Evolutionary conservation across 805 yeast genomes (phyloP).

Genomic region (Candida chilensis): DNA sequence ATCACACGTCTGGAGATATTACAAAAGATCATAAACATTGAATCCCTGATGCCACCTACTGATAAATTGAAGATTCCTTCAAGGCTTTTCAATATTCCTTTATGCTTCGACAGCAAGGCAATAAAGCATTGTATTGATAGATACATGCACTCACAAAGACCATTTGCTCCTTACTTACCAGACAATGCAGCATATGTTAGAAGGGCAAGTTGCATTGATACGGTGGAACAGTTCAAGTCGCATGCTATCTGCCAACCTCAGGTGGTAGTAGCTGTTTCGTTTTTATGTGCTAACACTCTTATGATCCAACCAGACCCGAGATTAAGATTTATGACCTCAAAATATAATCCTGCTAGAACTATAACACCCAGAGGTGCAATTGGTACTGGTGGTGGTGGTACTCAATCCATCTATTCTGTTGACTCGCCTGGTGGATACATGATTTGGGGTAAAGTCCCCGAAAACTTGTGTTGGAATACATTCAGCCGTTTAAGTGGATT

Average conservation of each 20-base stretch:
- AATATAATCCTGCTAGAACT: constrained; percentile 19
- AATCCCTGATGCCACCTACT: constrained; percentile 12
- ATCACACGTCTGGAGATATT: constrained; percentile 7
- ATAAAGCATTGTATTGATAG: constrained; percentile 12
- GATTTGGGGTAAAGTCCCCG: constrained; percentile 20
- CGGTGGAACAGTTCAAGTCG: constrained; percentile 12
- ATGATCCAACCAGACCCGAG: constrained; percentile 19
- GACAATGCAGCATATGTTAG: constrained; percentile 13
- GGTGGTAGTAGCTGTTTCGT: constrained; percentile 16
- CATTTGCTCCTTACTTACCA: constrained; percentile 18
- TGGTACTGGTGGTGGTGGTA: constrained; percentile 14
- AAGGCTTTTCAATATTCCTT: constrained; percentile 11
- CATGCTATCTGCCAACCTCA: constrained; percentile 11
- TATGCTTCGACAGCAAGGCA: constrained; percentile 13
- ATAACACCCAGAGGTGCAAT: constrained; percentile 17
- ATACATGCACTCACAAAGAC: constrained; percentile 16
- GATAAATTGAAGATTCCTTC: constrained; percentile 14
- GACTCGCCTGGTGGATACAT: constrained; percentile 21
- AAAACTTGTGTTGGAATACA: constrained; percentile 20
- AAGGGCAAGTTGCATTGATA: constrained; percentile 13
- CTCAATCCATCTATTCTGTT: constrained; percentile 15
- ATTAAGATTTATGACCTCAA: constrained; percentile 12
- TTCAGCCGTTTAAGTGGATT: constrained; percentile 12
- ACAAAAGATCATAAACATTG: constrained; percentile 8
- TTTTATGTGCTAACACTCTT: constrained; percentile 16